Evolutionary conservation across 2,329 filamentous ascomycete genomes (phyloP).

Genomic region (Cladosporium sp.): DNA sequence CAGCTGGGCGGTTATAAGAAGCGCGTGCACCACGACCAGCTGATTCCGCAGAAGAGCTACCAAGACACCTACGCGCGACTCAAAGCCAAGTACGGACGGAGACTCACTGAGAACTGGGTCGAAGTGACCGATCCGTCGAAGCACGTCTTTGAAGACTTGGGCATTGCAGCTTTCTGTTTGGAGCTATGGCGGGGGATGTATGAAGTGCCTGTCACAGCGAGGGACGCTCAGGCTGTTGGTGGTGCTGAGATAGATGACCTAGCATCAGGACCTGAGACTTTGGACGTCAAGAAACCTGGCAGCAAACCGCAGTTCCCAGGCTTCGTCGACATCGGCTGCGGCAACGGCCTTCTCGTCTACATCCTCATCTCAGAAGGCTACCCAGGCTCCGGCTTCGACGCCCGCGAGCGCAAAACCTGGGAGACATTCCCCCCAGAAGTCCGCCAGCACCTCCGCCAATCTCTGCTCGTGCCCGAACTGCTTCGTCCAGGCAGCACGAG

Average conservation of each 20-base stretch:
- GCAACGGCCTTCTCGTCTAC: constrained; percentile 87
- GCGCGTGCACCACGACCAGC: constrained; percentile 77
- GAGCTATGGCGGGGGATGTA: constrained; percentile 92
- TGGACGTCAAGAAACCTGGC: constrained; percentile 17
- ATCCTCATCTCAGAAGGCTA: constrained; percentile 82
- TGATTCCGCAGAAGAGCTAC: constrained; percentile 74
- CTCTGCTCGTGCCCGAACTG: constrained; percentile 62
- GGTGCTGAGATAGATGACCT: constrained; percentile 2
- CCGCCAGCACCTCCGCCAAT: constrained; percentile 57
- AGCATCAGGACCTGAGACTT: not conserved
- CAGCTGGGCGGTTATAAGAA: constrained; percentile 70
- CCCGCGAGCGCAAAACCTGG: constrained; percentile 84
- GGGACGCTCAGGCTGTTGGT: not conserved
- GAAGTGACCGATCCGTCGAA: constrained; percentile 86
- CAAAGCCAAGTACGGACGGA: constrained; percentile 75
- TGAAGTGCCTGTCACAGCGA: constrained; percentile 22
- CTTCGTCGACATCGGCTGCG: constrained; percentile 95
- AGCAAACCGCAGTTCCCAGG: constrained; percentile 65
- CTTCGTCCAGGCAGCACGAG: constrained; percentile 29
- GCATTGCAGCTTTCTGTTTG: constrained; percentile 88
- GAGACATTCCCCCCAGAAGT: constrained; percentile 61
- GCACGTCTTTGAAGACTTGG: constrained; percentile 92
- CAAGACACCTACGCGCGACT: constrained; percentile 81
- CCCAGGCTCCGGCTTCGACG: constrained; percentile 87
- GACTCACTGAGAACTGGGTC: constrained; percentile 74